Conservation (phyloP, 768 basidiomycete genomes). For the Pleurotus cornucopiae region DNA sequence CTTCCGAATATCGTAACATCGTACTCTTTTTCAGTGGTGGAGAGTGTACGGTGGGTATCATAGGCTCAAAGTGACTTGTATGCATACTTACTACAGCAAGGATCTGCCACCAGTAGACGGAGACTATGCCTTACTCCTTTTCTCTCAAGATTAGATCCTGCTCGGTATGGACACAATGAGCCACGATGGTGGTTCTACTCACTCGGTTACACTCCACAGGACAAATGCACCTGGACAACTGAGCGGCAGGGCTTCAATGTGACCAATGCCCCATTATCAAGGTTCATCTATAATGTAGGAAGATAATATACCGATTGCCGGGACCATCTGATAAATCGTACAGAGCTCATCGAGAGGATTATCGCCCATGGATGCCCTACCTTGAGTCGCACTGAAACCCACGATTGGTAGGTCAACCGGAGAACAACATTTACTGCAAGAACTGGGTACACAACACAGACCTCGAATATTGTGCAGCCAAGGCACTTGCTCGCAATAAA, state of each 20-base stretch:
- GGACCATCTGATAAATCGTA: not conserved
- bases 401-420: not conserved
- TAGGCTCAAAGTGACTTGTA: not conserved
- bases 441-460: not conserved
- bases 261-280: too few relatives aligned
- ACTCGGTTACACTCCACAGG: not conserved
- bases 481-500: not conserved
- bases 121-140: not conserved
- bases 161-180: not conserved
- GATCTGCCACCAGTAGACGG: not conserved
- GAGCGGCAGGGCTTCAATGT: not conserved
- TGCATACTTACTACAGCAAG: not conserved
- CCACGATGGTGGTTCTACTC: too few relatives aligned
- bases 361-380: not conserved
- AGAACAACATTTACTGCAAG: not conserved
- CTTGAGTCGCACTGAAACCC: not conserved
- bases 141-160: conserved; percentile 1
- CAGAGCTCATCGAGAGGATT: not conserved
- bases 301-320: not conserved
- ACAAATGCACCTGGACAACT: not conserved
- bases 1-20: not conserved
- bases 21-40: not conserved
- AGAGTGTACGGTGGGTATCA: not conserved
- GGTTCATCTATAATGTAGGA: too few relatives aligned
- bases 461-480: not conserved